Evolutionary conservation across 2,329 filamentous ascomycete species (phyloP), one percentile per base, ranked within the genome.

Genomic region (Ophiostoma montium): DNA sequence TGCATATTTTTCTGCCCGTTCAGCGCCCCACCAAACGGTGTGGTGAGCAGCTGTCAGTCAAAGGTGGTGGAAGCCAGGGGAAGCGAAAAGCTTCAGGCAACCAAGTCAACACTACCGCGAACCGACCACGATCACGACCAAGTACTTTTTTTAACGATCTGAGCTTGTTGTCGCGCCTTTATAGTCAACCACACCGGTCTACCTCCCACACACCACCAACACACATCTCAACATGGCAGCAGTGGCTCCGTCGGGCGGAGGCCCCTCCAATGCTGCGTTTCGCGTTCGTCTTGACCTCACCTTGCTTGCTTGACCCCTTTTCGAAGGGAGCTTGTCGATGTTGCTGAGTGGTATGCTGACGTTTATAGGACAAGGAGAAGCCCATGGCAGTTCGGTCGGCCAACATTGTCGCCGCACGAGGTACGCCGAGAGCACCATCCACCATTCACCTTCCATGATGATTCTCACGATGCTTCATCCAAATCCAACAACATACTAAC

Each of bases 401-500:
- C 62, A 98, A 98, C 70, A 96, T 98, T 68, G 84, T 95, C 62
- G 92, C 92, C 59, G 92, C 92, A 60, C 80, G 90, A 86, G 87
- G 87, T 90, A 75, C 59, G 70, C 32, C 19, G 18, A 41, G 36
- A 30, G 27, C 21, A 3, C 18, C 18, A n/a, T n/a, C n/a, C n/a
- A n/a, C n/a, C n/a, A n/a, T n/a, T n/a, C n/a, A n/a, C n/a, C n/a
- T n/a, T n/a, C n/a, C n/a, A n/a, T n/a, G n/a, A n/a, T n/a, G n/a
- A n/a, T n/a, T n/a, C n/a, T n/a, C n/a, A n/a, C n/a, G n/a, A n/a
- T n/a, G n/a, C n/a, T n/a, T n/a, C n/a, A n/a, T n/a, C n/a, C n/a
- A n/a, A n/a, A n/a, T n/a, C n/a, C n/a, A n/a, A n/a, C n/a, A n/a
- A n/a, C n/a, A n/a, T n/a, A n/a, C n/a, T 60, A 49, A 63, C 54